phyloP scores from a whole-genome alignment of 2,329 filamentous ascomycete species.

The Stenocarpella maydis region DNA sequence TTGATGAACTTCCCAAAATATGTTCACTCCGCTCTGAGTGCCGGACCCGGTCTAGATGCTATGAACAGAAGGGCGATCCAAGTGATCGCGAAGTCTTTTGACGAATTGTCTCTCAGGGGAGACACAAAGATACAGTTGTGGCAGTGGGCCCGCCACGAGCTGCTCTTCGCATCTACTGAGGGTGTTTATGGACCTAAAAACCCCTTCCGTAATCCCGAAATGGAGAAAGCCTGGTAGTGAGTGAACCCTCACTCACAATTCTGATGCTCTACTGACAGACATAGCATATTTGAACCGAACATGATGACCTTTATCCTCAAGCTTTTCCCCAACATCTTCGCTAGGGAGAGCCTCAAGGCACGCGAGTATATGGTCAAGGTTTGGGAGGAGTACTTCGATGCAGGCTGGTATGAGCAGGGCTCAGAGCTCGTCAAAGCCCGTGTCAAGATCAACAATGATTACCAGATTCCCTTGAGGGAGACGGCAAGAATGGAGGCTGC shows the following conservation, averaged over 20 bases:
- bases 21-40: conserved; percentile 22
- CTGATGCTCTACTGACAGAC: not conserved
- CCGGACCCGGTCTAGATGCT: conserved; percentile 25
- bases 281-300: conserved; percentile 25
- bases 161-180: conserved; percentile 24
- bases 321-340: conserved; percentile 22
- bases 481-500: conserved; percentile 45
- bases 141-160: conserved; percentile 19
- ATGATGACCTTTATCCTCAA: conserved; percentile 21
- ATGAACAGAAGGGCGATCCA: conserved; percentile 29
- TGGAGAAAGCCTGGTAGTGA: conserved; percentile 27
- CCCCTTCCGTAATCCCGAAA: conserved; percentile 16
- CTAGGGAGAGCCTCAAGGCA: conserved; percentile 2
- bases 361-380: conserved; percentile 11
- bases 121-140: not conserved
- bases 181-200: conserved; percentile 29
- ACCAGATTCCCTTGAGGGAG: not conserved
- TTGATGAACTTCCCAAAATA: conserved; percentile 19
- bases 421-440: conserved; percentile 23
- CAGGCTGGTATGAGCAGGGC: conserved; percentile 6
- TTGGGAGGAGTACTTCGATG: conserved; percentile 16
- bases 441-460: conserved; percentile 10
- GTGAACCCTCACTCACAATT: not conserved
- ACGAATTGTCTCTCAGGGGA: conserved; percentile 2
- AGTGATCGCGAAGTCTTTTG: conserved; percentile 11